phyloP scores from a whole-genome alignment of 1,284 basidiomycete species.

The Mycosarcoma maydis region DNA sequence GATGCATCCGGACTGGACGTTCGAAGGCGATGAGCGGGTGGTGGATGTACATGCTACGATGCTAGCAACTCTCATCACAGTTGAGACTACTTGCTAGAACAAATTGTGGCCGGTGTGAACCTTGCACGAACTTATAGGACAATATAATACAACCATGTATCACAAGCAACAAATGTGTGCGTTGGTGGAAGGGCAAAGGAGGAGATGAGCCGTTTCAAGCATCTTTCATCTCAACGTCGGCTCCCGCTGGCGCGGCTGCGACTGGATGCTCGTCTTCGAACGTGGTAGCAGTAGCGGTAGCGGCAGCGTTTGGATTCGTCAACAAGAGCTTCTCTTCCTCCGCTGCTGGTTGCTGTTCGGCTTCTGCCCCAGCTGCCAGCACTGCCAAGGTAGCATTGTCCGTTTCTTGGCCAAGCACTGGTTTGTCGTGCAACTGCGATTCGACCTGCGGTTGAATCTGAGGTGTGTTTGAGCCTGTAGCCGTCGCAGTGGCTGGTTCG shows the following conservation, averaged over 20 bases:
- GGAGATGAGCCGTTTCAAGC: too few species aligned
- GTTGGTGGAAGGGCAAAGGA: too few species aligned
- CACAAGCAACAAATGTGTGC: too few species aligned
- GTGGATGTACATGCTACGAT: conserved; percentile 15
- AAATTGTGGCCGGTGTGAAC: neutral
- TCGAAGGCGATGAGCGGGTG: neutral
- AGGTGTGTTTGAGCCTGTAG: conserved; percentile 15
- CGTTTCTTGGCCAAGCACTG: conserved; percentile 1
- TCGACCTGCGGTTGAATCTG: conserved; percentile 36
- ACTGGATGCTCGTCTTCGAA: conserved; percentile 7
- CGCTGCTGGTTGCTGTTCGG: conserved; percentile 19
- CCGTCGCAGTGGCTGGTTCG: conserved; percentile 2
- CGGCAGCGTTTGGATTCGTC: conserved; percentile 11
- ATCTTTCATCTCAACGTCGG: conserved; percentile 38
- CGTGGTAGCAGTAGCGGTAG: conserved; percentile 13
- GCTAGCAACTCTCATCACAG: conserved; percentile 19
- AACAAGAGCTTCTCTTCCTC: conserved; percentile 10
- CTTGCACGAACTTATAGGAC: neutral
- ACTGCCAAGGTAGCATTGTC: conserved; percentile 22
- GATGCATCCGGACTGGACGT: neutral
- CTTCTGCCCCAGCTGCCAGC: conserved; percentile 16
- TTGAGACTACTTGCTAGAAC: neutral
- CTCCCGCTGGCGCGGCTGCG: neutral
- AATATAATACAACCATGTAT: conserved; percentile 8
- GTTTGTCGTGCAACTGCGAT: conserved; percentile 34